phyloP scores from a whole-genome alignment of 305 asterid species.

The Fraxinus angustifolia region DNA sequence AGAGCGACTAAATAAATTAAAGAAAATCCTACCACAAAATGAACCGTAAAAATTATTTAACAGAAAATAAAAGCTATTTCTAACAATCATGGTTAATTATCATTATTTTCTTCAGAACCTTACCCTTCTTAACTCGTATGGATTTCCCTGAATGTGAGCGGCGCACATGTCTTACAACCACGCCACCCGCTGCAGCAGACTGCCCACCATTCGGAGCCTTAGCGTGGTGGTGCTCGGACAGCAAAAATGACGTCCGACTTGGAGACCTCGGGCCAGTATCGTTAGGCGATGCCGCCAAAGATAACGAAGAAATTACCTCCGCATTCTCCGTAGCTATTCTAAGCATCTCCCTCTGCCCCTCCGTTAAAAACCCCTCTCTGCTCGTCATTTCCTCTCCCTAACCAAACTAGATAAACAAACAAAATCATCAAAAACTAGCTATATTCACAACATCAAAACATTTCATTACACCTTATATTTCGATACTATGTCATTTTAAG shows the following conservation, averaged over 20 bases:
- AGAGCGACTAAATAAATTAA: neutral
- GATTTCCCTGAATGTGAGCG: constrained; percentile 79
- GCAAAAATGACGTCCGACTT: constrained; percentile 34
- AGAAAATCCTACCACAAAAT: neutral
- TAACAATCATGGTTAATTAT: neutral
- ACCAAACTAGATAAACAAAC: constrained; percentile 20
- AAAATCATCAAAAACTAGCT: neutral
- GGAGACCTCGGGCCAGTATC: constrained; percentile 48
- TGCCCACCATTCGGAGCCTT: constrained; percentile 70
- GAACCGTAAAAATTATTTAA: neutral
- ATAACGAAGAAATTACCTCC: constrained; percentile 60
- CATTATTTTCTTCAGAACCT: neutral
- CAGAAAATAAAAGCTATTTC: neutral
- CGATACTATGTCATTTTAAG: neutral
- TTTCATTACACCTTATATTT: neutral
- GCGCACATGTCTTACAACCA: constrained; percentile 68
- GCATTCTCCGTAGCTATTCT: constrained; percentile 71
- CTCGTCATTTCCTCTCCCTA: constrained; percentile 62
- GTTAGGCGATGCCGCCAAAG: constrained; percentile 55
- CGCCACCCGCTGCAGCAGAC: constrained; percentile 60
- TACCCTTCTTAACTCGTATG: constrained; percentile 86
- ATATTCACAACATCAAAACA: neutral
- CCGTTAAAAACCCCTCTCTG: constrained; percentile 82
- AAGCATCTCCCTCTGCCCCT: constrained; percentile 86
- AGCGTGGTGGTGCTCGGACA: constrained; percentile 57